Evolutionary conservation across 2,329 filamentous ascomycete species (phyloP).

Genomic region (Pyricularia grisea): DNA sequence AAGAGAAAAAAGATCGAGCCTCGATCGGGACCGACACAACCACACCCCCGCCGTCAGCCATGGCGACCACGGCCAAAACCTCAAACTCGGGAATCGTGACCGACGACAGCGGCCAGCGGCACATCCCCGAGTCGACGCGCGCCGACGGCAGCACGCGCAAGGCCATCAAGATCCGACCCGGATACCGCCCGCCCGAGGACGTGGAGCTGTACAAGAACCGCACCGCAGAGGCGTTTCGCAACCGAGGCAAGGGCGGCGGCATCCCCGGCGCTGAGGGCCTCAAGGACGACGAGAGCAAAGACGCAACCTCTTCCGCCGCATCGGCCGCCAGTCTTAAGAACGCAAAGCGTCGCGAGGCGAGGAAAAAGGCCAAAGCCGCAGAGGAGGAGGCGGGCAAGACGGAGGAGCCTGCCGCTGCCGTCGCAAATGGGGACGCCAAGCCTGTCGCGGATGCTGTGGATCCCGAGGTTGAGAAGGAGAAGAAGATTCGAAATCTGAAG

Average conservation of each 20-base stretch:
- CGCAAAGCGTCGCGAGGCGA: constrained; percentile 56
- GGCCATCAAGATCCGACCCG: constrained; percentile 88
- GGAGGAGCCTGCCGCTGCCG: constrained; percentile 16
- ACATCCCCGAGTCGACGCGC: constrained; percentile 80
- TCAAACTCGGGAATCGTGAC: constrained; percentile 68
- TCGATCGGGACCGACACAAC: neutral
- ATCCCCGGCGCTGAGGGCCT: constrained; percentile 65
- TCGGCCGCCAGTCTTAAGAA: constrained; percentile 64
- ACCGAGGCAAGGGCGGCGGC: constrained; percentile 46
- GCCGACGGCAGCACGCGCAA: constrained; percentile 86
- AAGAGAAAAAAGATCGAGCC: neutral
- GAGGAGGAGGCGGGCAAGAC: constrained; percentile 38
- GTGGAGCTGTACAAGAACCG: constrained; percentile 94
- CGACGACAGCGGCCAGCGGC: constrained; percentile 71
- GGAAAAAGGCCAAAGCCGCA: constrained; percentile 73
- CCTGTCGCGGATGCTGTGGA: constrained; percentile 31
- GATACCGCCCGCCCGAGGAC: constrained; percentile 90
- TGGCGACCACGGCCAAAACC: constrained; percentile 18
- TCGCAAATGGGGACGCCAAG: constrained; percentile 16
- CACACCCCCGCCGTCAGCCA: neutral
- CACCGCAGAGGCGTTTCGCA: constrained; percentile 77
- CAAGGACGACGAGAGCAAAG: constrained; percentile 25
- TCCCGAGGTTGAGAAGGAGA: constrained; percentile 72
- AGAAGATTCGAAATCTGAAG: constrained; percentile 81
- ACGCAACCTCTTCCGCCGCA: constrained; percentile 20